Evolutionary conservation across 176 grass and related monocot species (phyloP), one percentile per base, ranked within the genome.

Genomic region (Musa acuminata): DNA sequence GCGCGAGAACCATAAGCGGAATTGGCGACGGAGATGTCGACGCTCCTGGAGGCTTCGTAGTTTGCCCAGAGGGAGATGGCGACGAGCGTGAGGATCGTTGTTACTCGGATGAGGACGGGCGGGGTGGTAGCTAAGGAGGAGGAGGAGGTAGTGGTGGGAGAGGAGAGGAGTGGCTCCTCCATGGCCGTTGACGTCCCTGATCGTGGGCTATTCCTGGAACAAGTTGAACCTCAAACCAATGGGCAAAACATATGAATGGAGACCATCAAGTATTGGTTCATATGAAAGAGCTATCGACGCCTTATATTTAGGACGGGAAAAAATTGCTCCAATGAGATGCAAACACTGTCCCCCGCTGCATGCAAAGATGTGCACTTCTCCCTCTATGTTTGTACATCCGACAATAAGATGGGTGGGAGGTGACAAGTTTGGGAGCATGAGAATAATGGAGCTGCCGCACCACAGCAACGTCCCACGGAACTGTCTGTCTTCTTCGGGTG

Each of bases 121-220:
- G 68, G 2, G 54, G 71, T 16, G 75, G 55, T 55, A 22, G 52
- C 51, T 1, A 49, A 23, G 49, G 69, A 53, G 19, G 69, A 51
- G 49, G 83, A 49, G 17, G 50, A 76, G 14, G 79, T n/a, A 8
- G 23, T 21, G 25, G 69, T 63, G 8, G 81, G 1, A 29, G 86
- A 70, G 25, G 85, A 72, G 75, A 89, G 81, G 8, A 91, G 86
- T 72, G 92, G 86, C 21, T 76, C 82, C 55, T 96, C 86, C 86
- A 96, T 96, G 51, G 79, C 24, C 13, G 23, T 43, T 4, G 65
- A 12, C 65, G 35, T 48, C 0, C 1, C 65, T 43, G 14, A 24
- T 10, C 1, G 64, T 12, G 13, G 2, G 12, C 3, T 67, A 21
- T 21, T 26, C 9, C 22, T 12, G 0, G 29, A 8, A 10, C 9